A percentile compares a stretch with the other conserved stretches of the same genome.
phyloP scores from a whole-genome alignment of 1,139 yeast genomes.

The Blastobotrys persicus region DNA sequence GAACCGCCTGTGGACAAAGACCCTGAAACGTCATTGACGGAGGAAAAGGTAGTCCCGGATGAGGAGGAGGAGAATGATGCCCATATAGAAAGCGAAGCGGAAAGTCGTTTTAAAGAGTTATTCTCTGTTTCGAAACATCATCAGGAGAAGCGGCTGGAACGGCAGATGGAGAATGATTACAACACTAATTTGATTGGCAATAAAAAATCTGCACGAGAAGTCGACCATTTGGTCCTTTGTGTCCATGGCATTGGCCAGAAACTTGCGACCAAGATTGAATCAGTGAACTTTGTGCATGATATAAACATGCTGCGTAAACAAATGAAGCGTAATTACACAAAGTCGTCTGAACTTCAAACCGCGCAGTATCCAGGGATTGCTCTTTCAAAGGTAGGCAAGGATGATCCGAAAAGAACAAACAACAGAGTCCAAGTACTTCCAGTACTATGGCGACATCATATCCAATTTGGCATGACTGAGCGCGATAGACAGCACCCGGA shows the following conservation, averaged over 20 bases:
- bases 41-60: conserved; percentile 21
- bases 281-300: conserved; percentile 80
- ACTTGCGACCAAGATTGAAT: conserved; percentile 69
- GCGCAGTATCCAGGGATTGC: conserved; percentile 13
- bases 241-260: conserved; percentile 92
- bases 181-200: conserved; percentile 19
- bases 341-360: conserved; percentile 42
- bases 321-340: conserved; percentile 54
- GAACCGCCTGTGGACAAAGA: conserved; percentile 4
- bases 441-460: conserved; percentile 36
- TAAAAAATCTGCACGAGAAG: conserved; percentile 41
- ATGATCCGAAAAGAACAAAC: conserved; percentile 40
- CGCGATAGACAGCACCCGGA: conserved; percentile 22
- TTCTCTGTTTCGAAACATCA: conserved; percentile 14
- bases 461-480: conserved; percentile 27
- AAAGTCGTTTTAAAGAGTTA: conserved; percentile 8
- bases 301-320: conserved; percentile 66
- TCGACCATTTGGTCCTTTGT: conserved; percentile 78
- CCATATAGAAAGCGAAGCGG: neutral
- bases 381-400: conserved; percentile 30
- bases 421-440: conserved; percentile 61
- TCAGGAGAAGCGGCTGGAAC: conserved; percentile 22
- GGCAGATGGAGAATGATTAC: conserved; percentile 33
- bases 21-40: conserved; percentile 18
- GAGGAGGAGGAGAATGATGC: conserved; percentile 7